Evolutionary conservation across 2,329 filamentous ascomycete species (phyloP), one percentile per base, ranked within the genome.

Genomic region (Ilyonectria sp.): DNA sequence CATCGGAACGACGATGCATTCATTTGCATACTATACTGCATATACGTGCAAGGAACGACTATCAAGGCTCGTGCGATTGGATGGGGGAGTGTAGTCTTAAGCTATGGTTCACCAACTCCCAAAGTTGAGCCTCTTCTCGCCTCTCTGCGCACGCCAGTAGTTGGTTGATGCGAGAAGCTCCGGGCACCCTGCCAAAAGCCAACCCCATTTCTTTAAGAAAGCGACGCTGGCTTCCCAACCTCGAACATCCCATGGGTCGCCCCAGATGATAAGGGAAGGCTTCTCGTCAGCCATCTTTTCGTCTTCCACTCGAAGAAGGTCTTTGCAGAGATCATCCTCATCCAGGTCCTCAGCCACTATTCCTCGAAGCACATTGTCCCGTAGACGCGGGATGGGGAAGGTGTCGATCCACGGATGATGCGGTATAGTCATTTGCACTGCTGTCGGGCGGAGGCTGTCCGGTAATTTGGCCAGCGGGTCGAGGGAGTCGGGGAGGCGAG

Each of bases 261-360:
- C 67, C 69, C 60, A 70, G 4, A 71, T 69, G 6, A 71, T 71
- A 4, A 71, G 10, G 13, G 65, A 23, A 2, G 68, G 56, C 10
- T 33, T 69, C 6, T 61, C 60, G 1, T 33, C 46, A 8, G 40
- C 40, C n/a, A 17, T 3, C 40, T 43, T 43, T 19, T 43, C 40
- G 15, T 43, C 40, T 43, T 43, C 40, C 13, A 50, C 31, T 3
- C 52, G 52, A 7, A 54, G 56, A 43, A 65, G 13, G n/a, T 60
- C 63, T n/a, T 47, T n/a, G 44, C 64, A 67, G 4, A 67, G 35
- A 26, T 59, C 53, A 15, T 62, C 64, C 9, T 67, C 64, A 11
- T 63, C 54, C 4, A 58, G 21, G 13, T 43, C 13, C 13, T 37
- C 47, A 17, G 33, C 21, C 2, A 31, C 9, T 23, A 67, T 44